phyloP scores from a whole-genome alignment of 495 filamentous ascomycete genomes.

The Evansstolkia leycettana region DNA sequence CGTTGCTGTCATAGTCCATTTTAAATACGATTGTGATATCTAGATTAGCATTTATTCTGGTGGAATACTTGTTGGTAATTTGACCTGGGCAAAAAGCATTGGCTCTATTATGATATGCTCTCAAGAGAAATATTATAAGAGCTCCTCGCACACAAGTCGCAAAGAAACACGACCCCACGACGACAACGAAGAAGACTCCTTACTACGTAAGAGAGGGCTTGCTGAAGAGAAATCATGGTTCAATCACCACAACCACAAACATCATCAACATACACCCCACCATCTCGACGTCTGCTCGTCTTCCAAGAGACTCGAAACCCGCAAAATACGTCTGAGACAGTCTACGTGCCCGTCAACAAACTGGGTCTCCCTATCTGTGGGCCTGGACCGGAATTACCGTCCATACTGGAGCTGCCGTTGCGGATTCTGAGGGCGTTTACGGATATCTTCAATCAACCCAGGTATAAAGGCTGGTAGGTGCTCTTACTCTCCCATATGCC shows the following conservation, averaged over 20 bases:
- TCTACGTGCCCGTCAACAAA: constrained; percentile 31
- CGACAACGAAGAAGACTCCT: too few relatives aligned
- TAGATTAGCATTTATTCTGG: too few relatives aligned
- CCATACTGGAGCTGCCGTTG: constrained; percentile 28
- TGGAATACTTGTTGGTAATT: too few relatives aligned
- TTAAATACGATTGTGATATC: too few relatives aligned
- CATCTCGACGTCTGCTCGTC: constrained; percentile 21
- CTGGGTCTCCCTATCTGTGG: constrained; percentile 30
- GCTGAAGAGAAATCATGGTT: too few relatives aligned
- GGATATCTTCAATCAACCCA: constrained; percentile 32
- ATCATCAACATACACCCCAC: background rate
- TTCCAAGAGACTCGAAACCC: constrained; percentile 27
- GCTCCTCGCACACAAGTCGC: too few relatives aligned
- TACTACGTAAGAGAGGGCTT: too few relatives aligned
- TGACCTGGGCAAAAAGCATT: too few relatives aligned
- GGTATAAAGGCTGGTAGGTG: constrained; percentile 35
- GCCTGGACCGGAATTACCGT: constrained; percentile 22
- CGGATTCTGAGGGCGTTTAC: constrained; percentile 28
- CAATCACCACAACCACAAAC: background rate
- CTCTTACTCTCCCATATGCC: constrained; percentile 4
- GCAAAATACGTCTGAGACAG: constrained; percentile 15
- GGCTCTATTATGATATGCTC: too few relatives aligned
- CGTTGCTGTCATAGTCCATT: too few relatives aligned
- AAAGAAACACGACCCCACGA: too few relatives aligned
- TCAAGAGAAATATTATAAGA: too few relatives aligned